Conservation (phyloP, 225 moss, liverwort and hornwort genomes). For the Pleurozium schreberi region DNA sequence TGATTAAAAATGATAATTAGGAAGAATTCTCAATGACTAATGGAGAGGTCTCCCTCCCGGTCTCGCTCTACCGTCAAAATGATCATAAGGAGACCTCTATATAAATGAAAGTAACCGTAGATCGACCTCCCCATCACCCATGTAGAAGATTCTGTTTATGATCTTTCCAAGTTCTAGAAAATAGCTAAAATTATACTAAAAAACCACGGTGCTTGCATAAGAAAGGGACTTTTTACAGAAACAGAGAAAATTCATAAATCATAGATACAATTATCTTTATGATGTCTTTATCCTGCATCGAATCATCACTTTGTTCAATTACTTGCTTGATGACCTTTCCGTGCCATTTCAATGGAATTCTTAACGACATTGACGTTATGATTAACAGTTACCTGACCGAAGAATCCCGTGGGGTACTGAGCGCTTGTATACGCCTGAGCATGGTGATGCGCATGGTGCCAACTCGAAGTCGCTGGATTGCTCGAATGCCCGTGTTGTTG, state of each 20-base stretch:
- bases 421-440: constrained; percentile 29
- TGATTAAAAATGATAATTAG: too few species aligned
- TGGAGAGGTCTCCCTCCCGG: neutral
- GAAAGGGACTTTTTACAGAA: neutral
- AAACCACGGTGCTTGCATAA: neutral
- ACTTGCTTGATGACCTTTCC: neutral
- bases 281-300: neutral
- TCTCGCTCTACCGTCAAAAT: neutral
- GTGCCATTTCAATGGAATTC: too few species aligned
- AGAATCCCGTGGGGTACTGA: constrained; percentile 37
- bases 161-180: neutral
- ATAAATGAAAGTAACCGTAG: neutral
- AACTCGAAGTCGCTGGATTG: constrained; percentile 4
- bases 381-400: constrained; percentile 21
- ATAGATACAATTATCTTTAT: neutral
- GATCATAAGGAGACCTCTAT: neutral
- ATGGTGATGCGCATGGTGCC: constrained; percentile 48
- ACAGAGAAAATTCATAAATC: neutral
- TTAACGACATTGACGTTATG: too few species aligned
- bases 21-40: neutral
- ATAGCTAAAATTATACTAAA: neutral
- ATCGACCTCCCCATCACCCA: neutral
- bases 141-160: neutral
- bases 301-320: neutral
- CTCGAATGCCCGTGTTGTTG: constrained; percentile 4